phyloP scores from a whole-genome alignment of 257 asterid genomes.

The Gentiana macrophylla region DNA sequence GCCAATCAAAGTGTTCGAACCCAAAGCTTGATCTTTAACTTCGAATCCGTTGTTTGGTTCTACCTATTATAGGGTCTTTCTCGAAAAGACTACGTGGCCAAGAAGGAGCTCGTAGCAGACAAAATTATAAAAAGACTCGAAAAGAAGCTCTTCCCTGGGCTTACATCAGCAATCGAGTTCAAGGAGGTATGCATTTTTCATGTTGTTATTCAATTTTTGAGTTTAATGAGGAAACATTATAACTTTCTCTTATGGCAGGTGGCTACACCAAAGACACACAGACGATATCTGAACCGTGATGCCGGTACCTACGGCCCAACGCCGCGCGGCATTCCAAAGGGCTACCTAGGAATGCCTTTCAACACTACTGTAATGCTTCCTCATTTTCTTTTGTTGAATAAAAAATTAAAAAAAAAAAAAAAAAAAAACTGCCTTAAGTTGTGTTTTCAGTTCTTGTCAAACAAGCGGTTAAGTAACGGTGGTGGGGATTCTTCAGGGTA shows the following conservation, averaged over 20 bases:
- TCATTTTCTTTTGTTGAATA: background rate
- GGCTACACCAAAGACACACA: slow-evolving; percentile 94
- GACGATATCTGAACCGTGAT: slow-evolving; percentile 91
- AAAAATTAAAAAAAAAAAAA: no score
- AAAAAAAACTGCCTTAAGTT: no score
- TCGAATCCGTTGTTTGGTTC: slow-evolving; percentile 3
- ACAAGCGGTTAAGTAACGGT: no score
- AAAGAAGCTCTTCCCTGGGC: slow-evolving; percentile 81
- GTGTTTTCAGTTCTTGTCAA: no score
- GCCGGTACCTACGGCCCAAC: slow-evolving; percentile 97
- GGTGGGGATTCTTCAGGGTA: slow-evolving; percentile 33
- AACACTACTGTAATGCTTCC: slow-evolving; percentile 60
- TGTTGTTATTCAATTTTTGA: no score
- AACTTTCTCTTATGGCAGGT: slow-evolving; percentile 45
- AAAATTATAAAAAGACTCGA: slow-evolving; percentile 75
- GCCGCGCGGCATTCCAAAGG: slow-evolving; percentile 77
- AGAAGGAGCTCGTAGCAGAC: slow-evolving; percentile 77
- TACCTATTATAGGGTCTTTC: slow-evolving; percentile 56
- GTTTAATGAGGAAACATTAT: background rate
- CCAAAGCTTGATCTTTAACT: background rate
- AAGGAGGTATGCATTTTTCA: slow-evolving; percentile 44
- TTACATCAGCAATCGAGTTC: slow-evolving; percentile 59
- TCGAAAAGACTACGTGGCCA: slow-evolving; percentile 61
- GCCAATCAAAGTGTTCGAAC: background rate
- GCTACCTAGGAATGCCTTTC: slow-evolving; percentile 92